These are phyloP conservation scores for Russula sp. DNA, from an alignment of 768 basidiomycete species.

Conservation along the genomic window DNA sequence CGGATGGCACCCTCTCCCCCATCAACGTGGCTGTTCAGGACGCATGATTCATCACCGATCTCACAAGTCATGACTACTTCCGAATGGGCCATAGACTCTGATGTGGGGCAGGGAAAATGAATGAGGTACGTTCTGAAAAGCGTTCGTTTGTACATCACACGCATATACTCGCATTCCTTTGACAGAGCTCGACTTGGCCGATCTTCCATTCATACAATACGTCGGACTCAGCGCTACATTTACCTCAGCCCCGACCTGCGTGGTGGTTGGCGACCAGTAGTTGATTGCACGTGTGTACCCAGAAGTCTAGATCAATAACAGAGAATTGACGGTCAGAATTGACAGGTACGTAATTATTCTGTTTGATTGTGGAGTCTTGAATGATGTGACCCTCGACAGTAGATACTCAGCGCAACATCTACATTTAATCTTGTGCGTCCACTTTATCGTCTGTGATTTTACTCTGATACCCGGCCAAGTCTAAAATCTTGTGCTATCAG, in stretches of 20 bases:
- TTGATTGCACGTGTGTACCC: not conserved
- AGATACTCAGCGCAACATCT: not conserved
- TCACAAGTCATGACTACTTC: not conserved
- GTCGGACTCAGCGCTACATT: not conserved
- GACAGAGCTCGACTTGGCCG: not conserved
- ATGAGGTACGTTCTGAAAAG: not conserved
- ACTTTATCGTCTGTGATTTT: not conserved
- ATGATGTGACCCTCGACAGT: not conserved
- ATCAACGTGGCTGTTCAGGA: not conserved
- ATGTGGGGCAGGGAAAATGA: not conserved
- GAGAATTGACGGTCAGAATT: not conserved
- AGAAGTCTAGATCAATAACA: not conserved
- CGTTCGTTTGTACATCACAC: constrained; percentile 1
- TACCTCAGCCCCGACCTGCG: not conserved
- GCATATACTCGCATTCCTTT: constrained; percentile 17
- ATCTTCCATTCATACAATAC: not conserved
- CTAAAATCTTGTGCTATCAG: too few species aligned
- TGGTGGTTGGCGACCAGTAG: not conserved
- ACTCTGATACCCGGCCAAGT: not conserved
- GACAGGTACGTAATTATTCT: not conserved
- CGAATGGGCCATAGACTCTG: not conserved
- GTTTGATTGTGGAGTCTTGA: not conserved
- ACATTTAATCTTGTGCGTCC: not conserved
- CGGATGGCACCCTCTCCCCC: not conserved
- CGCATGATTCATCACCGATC: not conserved